phyloP scores from a whole-genome alignment of 2,329 filamentous ascomycete species.

The Aureobasidium vineae region DNA sequence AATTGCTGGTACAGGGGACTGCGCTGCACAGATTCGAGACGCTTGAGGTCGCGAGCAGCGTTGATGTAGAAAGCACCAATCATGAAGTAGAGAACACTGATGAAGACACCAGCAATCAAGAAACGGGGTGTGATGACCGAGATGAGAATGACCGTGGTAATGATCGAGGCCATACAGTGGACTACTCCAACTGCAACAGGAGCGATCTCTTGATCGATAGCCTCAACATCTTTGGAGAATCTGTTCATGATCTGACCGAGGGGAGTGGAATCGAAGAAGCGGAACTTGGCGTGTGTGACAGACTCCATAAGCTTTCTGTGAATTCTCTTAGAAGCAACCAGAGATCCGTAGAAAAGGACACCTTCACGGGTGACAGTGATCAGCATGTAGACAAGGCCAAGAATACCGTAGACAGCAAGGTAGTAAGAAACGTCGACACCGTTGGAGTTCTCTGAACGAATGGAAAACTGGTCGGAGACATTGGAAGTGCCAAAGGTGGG shows the following conservation, averaged over 20 bases:
- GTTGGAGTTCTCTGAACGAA: conserved; percentile 31
- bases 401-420: conserved; percentile 73
- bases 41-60: conserved; percentile 92
- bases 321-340: conserved; percentile 81
- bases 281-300: conserved; percentile 87
- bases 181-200: conserved; percentile 79
- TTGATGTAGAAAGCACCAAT: conserved; percentile 86
- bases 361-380: conserved; percentile 79
- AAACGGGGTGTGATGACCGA: conserved; percentile 87
- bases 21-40: conserved; percentile 88
- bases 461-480: conserved; percentile 11
- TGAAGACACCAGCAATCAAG: conserved; percentile 80
- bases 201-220: conserved; percentile 92
- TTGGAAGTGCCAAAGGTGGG: conserved; percentile 33
- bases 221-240: conserved; percentile 96
- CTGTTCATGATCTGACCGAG: conserved; percentile 96
- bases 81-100: conserved; percentile 75
- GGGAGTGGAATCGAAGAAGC: conserved; percentile 95
- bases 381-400: conserved; percentile 74
- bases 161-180: conserved; percentile 64
- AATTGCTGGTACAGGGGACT: conserved; percentile 98
- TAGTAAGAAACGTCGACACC: conserved; percentile 82
- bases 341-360: conserved; percentile 88
- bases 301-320: conserved; percentile 75
- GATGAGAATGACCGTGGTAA: conserved; percentile 86